Evolutionary conservation across 306 rosid genomes (phyloP).

Genomic region (Cicer yamashitae): DNA sequence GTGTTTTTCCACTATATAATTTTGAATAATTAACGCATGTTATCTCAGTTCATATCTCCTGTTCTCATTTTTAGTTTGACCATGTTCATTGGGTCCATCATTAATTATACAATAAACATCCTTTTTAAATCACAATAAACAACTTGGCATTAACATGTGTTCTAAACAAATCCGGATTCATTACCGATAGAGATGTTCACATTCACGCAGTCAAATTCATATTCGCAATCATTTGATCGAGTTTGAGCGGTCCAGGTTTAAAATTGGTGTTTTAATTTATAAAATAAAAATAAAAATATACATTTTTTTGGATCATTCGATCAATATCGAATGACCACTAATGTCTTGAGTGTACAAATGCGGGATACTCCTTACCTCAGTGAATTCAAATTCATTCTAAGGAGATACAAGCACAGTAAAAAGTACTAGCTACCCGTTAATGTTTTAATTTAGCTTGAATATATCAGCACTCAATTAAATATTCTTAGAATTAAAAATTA

Average conservation of each 20-base stretch:
- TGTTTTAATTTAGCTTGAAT: slow-evolving; percentile 1
- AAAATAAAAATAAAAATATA: no score
- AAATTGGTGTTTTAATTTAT: no score
- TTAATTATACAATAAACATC: neutral
- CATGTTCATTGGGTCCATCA: slow-evolving; percentile 38
- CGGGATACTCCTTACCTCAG: no score
- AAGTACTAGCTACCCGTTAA: neutral
- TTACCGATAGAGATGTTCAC: no score
- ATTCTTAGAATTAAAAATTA: neutral
- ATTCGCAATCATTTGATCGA: no score
- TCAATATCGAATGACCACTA: no score
- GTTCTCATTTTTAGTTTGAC: slow-evolving; percentile 49
- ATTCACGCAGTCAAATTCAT: no score
- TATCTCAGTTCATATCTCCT: slow-evolving; percentile 32
- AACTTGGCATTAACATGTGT: neutral
- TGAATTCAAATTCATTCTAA: no score
- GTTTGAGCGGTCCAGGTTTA: no score
- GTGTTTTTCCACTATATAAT: slow-evolving; percentile 42
- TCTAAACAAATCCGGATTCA: no score
- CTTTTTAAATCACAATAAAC: neutral
- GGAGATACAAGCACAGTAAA: neutral
- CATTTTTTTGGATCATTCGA: no score
- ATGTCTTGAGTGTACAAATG: no score
- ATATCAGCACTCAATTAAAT: neutral
- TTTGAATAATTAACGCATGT: slow-evolving; percentile 46